These are phyloP conservation scores for Talaromyces albobiverticillius DNA, from an alignment of 2,329 filamentous ascomycete genomes.

Conservation along the genomic window DNA sequence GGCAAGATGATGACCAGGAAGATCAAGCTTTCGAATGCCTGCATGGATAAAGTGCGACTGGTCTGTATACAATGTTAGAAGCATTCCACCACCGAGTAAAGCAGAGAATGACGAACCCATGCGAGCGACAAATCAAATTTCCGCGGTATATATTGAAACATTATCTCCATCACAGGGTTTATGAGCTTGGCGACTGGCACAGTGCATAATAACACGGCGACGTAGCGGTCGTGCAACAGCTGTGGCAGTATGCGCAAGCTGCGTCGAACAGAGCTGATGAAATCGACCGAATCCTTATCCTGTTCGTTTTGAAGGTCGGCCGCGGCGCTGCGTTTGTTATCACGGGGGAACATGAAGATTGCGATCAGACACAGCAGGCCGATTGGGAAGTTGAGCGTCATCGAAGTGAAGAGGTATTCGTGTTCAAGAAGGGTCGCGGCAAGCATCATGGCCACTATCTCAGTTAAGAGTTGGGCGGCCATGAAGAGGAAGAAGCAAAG, in stretches of 20 bases:
- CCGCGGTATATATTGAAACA: slow-evolving; percentile 7
- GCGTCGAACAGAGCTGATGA: neutral
- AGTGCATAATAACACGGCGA: neutral
- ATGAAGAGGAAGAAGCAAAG: slow-evolving; percentile 8
- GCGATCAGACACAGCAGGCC: neutral
- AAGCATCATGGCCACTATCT: slow-evolving; percentile 7
- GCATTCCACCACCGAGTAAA: neutral
- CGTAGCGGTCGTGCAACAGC: neutral
- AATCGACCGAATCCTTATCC: neutral
- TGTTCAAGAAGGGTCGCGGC: neutral
- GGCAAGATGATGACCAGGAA: neutral
- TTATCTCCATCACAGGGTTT: slow-evolving; percentile 4
- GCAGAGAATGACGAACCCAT: neutral
- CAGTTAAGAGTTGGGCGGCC: slow-evolving; percentile 1
- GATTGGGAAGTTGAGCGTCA: slow-evolving; percentile 3
- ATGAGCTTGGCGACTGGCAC: slow-evolving; percentile 1
- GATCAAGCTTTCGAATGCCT: slow-evolving; percentile 1
- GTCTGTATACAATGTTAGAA: neutral
- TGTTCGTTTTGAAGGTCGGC: neutral
- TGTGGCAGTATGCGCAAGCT: neutral
- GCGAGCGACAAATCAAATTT: slow-evolving; percentile 5
- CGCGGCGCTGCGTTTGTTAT: neutral
- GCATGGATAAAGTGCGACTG: slow-evolving; percentile 2
- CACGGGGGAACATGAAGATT: neutral
- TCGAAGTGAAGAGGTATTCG: neutral